phyloP scores from a whole-genome alignment of 208 protist species.

The Zelonia costaricensis region DNA sequence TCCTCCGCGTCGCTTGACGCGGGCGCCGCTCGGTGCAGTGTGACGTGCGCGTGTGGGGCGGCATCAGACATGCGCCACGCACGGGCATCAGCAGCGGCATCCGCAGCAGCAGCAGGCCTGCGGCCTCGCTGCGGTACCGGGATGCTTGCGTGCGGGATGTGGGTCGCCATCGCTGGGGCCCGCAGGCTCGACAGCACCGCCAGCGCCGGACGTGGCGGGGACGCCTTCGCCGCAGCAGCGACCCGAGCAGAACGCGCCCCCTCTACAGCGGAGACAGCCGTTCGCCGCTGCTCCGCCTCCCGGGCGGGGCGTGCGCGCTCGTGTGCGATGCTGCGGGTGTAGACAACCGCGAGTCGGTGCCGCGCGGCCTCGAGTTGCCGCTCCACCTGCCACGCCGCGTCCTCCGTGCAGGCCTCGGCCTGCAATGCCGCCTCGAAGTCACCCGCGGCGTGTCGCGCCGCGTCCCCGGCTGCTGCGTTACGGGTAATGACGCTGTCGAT shows the following conservation, averaged over 20 bases:
- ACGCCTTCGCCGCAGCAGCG: constrained; percentile 9
- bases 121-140: constrained; percentile 3
- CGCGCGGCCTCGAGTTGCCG: constrained; percentile 45
- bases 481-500: constrained; percentile 37
- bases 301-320: constrained; percentile 4
- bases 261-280: constrained; percentile 27
- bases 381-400: constrained; percentile 60
- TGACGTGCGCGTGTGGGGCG: constrained; percentile 17
- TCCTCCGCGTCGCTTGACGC: not conserved
- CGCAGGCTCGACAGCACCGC: constrained; percentile 19
- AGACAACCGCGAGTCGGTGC: constrained; percentile 48
- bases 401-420: constrained; percentile 35
- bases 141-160: constrained; percentile 1
- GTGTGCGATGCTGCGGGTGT: constrained; percentile 25
- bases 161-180: constrained; percentile 7
- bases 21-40: not conserved
- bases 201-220: constrained; percentile 1
- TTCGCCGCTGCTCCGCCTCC: constrained; percentile 28
- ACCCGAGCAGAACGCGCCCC: constrained; percentile 20
- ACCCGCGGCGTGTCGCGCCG: constrained; percentile 14
- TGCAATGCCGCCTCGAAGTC: constrained; percentile 23
- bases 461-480: constrained; percentile 20
- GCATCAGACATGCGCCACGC: constrained; percentile 20
- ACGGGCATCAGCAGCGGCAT: not conserved
- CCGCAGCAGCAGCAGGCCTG: not conserved